Conservation (phyloP, 2,329 filamentous ascomycete species). For the Pseudogymnoascus destructans region DNA sequence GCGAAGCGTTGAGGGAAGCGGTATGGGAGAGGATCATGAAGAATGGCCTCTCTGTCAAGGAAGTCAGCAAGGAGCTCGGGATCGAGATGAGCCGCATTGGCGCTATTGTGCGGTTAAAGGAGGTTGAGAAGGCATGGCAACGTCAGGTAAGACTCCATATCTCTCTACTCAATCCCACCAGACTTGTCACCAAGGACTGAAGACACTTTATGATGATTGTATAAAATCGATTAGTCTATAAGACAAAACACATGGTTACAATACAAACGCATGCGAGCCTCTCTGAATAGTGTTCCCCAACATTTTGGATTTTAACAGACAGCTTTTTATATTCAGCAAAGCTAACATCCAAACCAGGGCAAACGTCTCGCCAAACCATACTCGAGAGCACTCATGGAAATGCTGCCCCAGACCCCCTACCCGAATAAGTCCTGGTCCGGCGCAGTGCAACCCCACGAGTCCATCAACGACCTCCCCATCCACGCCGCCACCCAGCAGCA, state of each 20-base stretch:
- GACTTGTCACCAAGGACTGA: conserved; percentile 12
- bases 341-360: conserved; percentile 37
- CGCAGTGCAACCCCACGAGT: conserved; percentile 30
- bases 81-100: conserved; percentile 58
- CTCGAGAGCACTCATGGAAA: conserved; percentile 57
- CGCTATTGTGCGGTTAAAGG: conserved; percentile 56
- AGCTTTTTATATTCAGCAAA: conserved; percentile 17
- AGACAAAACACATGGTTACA: conserved; percentile 88
- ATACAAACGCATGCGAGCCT: conserved; percentile 59
- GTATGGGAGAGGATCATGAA: conserved; percentile 47
- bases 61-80: conserved; percentile 48
- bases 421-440: conserved; percentile 27
- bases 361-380: conserved; percentile 69
- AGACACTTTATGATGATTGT: conserved; percentile 48
- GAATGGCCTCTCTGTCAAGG: conserved; percentile 42
- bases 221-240: conserved; percentile 98
- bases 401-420: conserved; percentile 64
- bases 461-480: conserved; percentile 52
- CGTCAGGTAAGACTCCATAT: conserved; percentile 41
- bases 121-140: conserved; percentile 53
- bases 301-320: conserved; percentile 10
- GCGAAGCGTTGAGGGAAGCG: conserved; percentile 49
- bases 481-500: conserved; percentile 49
- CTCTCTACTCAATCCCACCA: conserved; percentile 16
- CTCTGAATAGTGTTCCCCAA: conserved; percentile 42